phyloP scores from a whole-genome alignment of 2,329 filamentous ascomycete genomes.

The Rutstroemia sydowiana region DNA sequence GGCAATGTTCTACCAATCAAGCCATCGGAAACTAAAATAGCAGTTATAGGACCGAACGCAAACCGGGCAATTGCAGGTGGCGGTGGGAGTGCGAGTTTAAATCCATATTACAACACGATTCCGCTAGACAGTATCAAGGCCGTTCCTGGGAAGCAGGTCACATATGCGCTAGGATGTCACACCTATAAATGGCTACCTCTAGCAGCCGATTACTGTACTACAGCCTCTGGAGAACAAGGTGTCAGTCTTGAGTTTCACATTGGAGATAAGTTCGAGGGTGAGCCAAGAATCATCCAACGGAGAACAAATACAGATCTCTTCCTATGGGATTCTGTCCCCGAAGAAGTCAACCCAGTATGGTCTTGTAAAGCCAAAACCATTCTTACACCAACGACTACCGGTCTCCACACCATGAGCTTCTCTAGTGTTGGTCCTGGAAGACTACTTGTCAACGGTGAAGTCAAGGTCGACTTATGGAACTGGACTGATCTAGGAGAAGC shows the following conservation, averaged over 20 bases:
- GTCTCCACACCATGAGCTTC: conserved; percentile 59
- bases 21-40: conserved; percentile 48
- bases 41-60: conserved; percentile 60
- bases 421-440: conserved; percentile 59
- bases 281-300: conserved; percentile 48
- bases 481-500: conserved; percentile 64
- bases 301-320: conserved; percentile 60
- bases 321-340: conserved; percentile 62
- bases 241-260: conserved; percentile 58
- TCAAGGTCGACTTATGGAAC: conserved; percentile 59
- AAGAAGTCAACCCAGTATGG: conserved; percentile 54
- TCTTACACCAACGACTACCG: conserved; percentile 50
- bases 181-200: conserved; percentile 60
- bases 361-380: conserved; percentile 45
- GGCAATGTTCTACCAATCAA: conserved; percentile 50
- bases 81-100: conserved; percentile 60
- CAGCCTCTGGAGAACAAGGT: conserved; percentile 49
- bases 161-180: conserved; percentile 55
- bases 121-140: conserved; percentile 56
- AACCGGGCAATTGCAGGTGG: conserved; percentile 61
- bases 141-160: conserved; percentile 46
- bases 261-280: conserved; percentile 54
- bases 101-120: conserved; percentile 60
- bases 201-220: conserved; percentile 51
- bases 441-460: conserved; percentile 50